These are phyloP conservation scores for Fusarium phyllophilum DNA, from an alignment of 2,329 filamentous ascomycete species.

Conservation along the genomic window DNA sequence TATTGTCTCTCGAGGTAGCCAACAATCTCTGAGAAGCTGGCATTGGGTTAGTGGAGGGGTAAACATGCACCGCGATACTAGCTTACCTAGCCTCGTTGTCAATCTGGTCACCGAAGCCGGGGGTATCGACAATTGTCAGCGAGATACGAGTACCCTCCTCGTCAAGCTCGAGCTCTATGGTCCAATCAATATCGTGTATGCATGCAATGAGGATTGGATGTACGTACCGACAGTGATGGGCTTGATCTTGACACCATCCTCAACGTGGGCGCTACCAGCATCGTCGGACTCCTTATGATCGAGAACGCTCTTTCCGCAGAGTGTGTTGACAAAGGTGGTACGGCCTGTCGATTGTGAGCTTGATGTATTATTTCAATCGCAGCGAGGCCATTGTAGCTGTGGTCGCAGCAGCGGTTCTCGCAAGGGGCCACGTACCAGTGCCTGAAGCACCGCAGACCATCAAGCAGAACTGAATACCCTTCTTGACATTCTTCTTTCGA, in stretches of 20 bases:
- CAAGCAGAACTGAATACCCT: conserved; percentile 99
- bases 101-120: conserved; percentile 97
- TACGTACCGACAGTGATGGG: conserved; percentile 90
- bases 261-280: conserved; percentile 84
- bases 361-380: conserved; percentile 17
- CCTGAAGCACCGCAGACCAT: conserved; percentile 99
- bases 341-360: conserved; percentile 70
- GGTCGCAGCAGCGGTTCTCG: conserved; percentile 26
- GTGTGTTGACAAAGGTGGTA: conserved; percentile 99
- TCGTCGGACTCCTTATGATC: conserved; percentile 94
- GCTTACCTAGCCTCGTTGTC: conserved; percentile 96
- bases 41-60: conserved; percentile 11
- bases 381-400: conserved; percentile 9
- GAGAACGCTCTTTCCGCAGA: conserved; percentile 94
- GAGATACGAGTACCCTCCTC: conserved; percentile 99
- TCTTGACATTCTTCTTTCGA: conserved; percentile 99
- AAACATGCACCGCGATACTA: background rate
- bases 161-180: conserved; percentile 87
- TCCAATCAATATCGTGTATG: conserved; percentile 43
- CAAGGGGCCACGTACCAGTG: conserved; percentile 75
- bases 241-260: conserved; percentile 99
- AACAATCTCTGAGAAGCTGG: conserved; percentile 95
- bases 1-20: conserved; percentile 99
- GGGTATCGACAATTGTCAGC: conserved; percentile 97
- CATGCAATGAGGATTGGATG: background rate